These are phyloP conservation scores for Lactifluus pinguis DNA, from an alignment of 768 basidiomycete genomes.

Conservation along the genomic window DNA sequence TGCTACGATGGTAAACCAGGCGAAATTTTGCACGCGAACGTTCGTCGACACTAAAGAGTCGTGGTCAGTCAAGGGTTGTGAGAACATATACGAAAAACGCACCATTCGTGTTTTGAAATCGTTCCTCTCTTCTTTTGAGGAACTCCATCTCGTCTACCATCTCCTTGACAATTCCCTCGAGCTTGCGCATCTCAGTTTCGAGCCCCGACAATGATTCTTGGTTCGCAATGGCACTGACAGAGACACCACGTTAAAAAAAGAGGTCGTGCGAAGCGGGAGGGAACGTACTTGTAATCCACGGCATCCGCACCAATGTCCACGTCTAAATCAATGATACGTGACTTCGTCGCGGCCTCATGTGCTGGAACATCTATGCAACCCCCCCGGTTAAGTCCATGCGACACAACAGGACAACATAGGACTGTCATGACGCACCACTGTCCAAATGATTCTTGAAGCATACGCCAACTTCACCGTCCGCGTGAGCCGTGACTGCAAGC, in stretches of 20 bases:
- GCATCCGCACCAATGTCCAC: conserved; percentile 98
- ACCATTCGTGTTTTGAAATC: conserved; percentile 87
- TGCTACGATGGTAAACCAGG: conserved; percentile 76
- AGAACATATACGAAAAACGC: conserved; percentile 25
- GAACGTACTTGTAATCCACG: conserved; percentile 91
- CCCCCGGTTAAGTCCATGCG: background rate
- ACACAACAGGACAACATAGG: background rate
- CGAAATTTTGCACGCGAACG: conserved; percentile 83
- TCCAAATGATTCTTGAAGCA: conserved; percentile 84
- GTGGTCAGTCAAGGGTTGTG: background rate
- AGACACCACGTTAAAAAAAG: background rate
- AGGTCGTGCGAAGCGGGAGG: background rate
- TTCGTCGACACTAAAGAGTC: conserved; percentile 74
- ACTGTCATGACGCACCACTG: conserved; percentile 43
- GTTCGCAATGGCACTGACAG: conserved; percentile 86
- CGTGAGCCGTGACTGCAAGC: conserved; percentile 88
- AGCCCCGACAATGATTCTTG: conserved; percentile 93
- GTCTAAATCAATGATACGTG: conserved; percentile 81
- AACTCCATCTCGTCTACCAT: conserved; percentile 90
- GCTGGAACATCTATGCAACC: conserved; percentile 12
- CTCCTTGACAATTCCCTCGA: conserved; percentile 92
- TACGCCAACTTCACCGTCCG: conserved; percentile 90
- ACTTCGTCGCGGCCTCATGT: conserved; percentile 40
- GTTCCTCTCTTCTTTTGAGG: conserved; percentile 81
- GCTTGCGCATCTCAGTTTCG: conserved; percentile 97